Evolutionary conservation across 192 early-diverging fungal genomes (phyloP).

Genomic region (Mortierella alpina): DNA sequence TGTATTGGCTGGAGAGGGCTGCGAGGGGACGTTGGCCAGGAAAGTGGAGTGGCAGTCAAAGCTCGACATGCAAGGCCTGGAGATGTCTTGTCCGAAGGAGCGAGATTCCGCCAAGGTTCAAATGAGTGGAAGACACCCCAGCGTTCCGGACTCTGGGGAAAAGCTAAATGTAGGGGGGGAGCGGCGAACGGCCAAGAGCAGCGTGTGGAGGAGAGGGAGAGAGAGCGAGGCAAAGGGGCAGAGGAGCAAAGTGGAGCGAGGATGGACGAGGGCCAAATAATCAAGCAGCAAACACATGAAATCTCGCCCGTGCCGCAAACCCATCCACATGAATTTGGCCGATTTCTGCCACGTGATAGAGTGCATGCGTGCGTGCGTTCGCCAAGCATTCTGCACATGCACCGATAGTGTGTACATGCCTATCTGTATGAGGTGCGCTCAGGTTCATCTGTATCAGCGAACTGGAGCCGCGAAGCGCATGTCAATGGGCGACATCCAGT

Average conservation of each 20-base stretch:
- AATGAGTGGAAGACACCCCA: neutral
- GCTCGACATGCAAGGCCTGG: slow-evolving; percentile 35
- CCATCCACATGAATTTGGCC: too few relatives aligned
- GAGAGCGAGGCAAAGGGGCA: neutral
- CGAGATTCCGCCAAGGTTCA: neutral
- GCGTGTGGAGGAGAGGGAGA: neutral
- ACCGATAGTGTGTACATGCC: too few relatives aligned
- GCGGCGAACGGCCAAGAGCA: neutral
- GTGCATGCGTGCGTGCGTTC: too few relatives aligned
- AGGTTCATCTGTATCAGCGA: too few relatives aligned
- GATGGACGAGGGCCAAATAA: neutral
- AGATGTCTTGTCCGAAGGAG: neutral
- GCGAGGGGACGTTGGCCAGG: slow-evolving; percentile 41
- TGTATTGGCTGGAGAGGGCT: slow-evolving; percentile 31
- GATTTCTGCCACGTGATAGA: too few relatives aligned
- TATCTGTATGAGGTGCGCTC: too few relatives aligned
- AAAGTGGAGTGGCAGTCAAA: slow-evolving; percentile 49
- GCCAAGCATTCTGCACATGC: too few relatives aligned
- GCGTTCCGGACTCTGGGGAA: neutral
- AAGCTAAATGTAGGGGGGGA: neutral
- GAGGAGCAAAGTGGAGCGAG: neutral
- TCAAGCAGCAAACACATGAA: neutral
- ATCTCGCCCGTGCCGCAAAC: too few relatives aligned
- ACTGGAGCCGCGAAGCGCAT: too few relatives aligned
- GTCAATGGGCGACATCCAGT: too few relatives aligned